Base-by-base conservation (phyloP, 306 rosid species). In the Trichosanthes truncata region DNA sequence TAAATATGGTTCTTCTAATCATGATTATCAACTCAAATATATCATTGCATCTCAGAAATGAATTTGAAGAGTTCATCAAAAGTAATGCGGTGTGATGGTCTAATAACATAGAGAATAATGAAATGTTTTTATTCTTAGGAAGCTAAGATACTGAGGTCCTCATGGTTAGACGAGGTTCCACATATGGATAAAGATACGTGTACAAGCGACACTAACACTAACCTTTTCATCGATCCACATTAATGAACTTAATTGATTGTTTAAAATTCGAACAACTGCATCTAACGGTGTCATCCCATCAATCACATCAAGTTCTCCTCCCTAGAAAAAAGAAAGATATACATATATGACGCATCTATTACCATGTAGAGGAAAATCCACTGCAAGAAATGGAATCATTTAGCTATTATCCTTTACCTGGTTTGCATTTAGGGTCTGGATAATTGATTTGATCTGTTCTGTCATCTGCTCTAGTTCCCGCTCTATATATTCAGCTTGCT, bases 211-310 rank as follows among this genome's bases (percentile, higher is more conserved):
- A 51, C 93, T 84, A 82, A 46, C 56, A 51, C 93, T 84, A 82
- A 94, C 98, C 98, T 92, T 94, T 85, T 94, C 98, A 83, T 94
- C 98, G 72, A 92, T 92, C 98, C 98, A 94, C 97, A 94, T 84
- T 55, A 94, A 86, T 69, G 97, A 92, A 80, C 97, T 92, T 25
- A 94, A 90, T 82, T 94, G 98, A 85, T 94, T 94, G 89, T 94
- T 94, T 62, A 94, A 87, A 68, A 94, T 92, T 80, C 90, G 88
- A 74, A 94, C 97, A 3, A 94, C 98, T 62, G 89, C 95, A 85
- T 94, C 98, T 80, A 94, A 66, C 25, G 98, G 98, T 78, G 87
- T 82, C 87, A 87, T 87, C 72, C 93, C 94, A 81, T 94, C 97
- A 12, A 79, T 81, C 41, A 86, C 81, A 41, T 90, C 95, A 78